A percentile compares a stretch with the other conserved stretches of the same genome.
phyloP scores from a whole-genome alignment of 2,329 filamentous ascomycete species.

The Calonectria naviculata region DNA sequence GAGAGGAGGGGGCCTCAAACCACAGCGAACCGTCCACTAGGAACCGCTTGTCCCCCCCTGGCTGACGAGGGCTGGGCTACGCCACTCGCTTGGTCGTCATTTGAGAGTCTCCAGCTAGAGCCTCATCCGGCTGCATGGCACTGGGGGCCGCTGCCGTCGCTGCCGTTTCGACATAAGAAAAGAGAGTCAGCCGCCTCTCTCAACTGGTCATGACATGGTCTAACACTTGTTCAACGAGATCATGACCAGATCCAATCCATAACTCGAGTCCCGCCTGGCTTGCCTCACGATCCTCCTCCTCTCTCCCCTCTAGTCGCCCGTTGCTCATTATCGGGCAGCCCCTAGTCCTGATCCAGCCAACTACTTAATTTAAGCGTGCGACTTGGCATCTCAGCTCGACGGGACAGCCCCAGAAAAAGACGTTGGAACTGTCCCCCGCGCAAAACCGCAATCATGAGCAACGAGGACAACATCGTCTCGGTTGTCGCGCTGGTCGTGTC shows the following conservation, averaged over 20 bases:
- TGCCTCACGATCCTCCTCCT: not conserved
- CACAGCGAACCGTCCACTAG: not conserved
- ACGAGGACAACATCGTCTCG: constrained; percentile 48
- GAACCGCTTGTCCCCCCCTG: not conserved
- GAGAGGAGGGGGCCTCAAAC: not conserved
- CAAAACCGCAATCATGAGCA: constrained; percentile 31
- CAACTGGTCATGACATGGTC: not conserved
- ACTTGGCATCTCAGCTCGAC: not conserved
- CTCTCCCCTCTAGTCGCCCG: not conserved
- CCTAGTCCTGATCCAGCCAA: not conserved
- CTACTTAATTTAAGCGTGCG: not conserved
- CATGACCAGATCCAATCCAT: not conserved
- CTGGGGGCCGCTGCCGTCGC: not conserved
- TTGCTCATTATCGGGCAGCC: not conserved
- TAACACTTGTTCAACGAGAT: not conserved
- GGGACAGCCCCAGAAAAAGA: not conserved
- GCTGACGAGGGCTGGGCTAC: not conserved
- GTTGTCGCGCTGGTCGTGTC: constrained; percentile 59
- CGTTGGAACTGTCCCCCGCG: not conserved
- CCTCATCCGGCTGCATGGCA: constrained; percentile 1
- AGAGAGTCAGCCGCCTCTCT: not conserved
- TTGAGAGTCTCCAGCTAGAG: not conserved
- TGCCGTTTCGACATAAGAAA: not conserved
- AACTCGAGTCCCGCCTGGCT: not conserved
- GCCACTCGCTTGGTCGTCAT: not conserved